Evolutionary conservation across 345 rosid species (phyloP).

Genomic region (Iberis pinnata): DNA sequence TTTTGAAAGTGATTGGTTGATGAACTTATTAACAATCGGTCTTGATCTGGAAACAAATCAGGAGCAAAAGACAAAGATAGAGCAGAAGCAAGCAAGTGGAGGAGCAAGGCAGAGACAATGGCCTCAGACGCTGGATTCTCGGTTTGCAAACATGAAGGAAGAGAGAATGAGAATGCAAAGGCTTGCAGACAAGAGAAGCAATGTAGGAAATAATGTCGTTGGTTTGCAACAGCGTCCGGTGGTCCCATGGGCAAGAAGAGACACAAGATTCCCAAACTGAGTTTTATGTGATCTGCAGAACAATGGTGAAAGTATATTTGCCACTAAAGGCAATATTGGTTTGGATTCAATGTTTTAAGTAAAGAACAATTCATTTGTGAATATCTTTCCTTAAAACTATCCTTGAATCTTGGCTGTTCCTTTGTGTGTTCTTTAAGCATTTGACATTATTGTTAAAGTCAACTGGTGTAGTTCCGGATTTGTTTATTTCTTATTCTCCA

Average conservation of each 20-base stretch:
- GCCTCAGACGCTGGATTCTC: constrained; percentile 72
- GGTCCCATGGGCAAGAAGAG: constrained; percentile 55
- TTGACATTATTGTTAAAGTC: no score
- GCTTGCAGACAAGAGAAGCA: constrained; percentile 30
- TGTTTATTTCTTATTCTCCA: no score
- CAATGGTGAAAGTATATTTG: no score
- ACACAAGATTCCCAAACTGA: constrained; percentile 37
- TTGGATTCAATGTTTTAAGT: no score
- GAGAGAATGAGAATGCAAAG: constrained; percentile 50
- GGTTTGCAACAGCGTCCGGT: constrained; percentile 26
- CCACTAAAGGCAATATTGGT: no score
- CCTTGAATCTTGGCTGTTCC: no score
- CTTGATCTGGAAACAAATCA: constrained; percentile 13
- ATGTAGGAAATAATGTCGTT: constrained; percentile 25
- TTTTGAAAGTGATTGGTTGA: not conserved
- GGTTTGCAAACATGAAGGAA: constrained; percentile 80
- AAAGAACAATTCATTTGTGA: no score
- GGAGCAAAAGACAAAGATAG: constrained; percentile 26
- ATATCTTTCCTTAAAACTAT: no score
- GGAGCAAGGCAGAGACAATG: constrained; percentile 36
- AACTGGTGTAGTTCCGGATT: no score
- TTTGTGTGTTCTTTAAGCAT: no score
- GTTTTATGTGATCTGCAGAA: constrained; percentile 6
- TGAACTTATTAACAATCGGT: not conserved
- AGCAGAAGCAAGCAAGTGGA: constrained; percentile 26